phyloP scores from a whole-genome alignment of 2,329 filamentous ascomycete species.

The Venturia effusa region DNA sequence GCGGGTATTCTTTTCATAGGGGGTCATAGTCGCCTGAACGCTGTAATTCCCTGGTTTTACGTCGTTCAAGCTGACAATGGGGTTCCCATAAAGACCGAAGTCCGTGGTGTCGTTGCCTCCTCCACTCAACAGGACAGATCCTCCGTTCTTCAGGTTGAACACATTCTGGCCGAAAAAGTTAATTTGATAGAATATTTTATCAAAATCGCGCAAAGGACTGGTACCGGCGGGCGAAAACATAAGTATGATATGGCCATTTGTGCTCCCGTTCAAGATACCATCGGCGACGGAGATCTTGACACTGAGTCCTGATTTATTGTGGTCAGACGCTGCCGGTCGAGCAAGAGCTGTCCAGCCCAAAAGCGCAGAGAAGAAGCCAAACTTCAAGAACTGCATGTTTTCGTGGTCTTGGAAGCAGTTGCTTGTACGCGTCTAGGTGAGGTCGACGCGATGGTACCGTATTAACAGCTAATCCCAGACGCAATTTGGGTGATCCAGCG shows the following conservation, averaged over 20 bases:
- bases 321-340: neutral
- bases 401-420: neutral
- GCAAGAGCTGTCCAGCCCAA: neutral
- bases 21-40: conserved; percentile 26
- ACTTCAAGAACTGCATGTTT: neutral
- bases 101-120: conserved; percentile 19
- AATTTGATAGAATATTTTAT: conserved; percentile 24
- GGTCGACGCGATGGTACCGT: neutral
- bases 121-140: conserved; percentile 19
- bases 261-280: conserved; percentile 19
- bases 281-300: conserved; percentile 20
- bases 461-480: neutral
- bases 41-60: conserved; percentile 23
- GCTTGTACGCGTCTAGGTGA: neutral
- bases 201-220: conserved; percentile 26
- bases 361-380: neutral
- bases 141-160: conserved; percentile 17
- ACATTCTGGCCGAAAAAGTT: conserved; percentile 30
- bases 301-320: conserved; percentile 3
- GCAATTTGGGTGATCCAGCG: neutral
- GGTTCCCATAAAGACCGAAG: conserved; percentile 24
- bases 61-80: conserved; percentile 22
- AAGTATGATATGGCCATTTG: conserved; percentile 23
- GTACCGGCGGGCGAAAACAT: conserved; percentile 25
- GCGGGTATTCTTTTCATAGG: conserved; percentile 24